Conservation (phyloP, 139 green algal species). For the Coelastrella sp. region DNA sequence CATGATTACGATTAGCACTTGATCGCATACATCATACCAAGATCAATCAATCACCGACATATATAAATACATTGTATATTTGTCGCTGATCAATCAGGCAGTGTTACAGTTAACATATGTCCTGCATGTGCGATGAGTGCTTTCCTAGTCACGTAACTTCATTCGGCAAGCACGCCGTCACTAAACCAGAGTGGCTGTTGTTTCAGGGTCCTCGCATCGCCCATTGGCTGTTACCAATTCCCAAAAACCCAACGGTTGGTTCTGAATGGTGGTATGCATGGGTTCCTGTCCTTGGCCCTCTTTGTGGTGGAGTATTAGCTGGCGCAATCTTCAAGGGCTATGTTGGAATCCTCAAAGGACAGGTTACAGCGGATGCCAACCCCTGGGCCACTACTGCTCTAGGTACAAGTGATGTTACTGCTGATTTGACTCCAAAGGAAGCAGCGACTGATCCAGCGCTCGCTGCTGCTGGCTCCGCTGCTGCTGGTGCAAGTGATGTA, state of each 20-base stretch:
- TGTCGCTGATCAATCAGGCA: too few relatives aligned
- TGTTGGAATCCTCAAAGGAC: constrained; percentile 28
- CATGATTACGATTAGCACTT: too few relatives aligned
- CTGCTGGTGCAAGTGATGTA: neutral
- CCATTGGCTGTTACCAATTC: constrained; percentile 47
- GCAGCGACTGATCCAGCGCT: neutral
- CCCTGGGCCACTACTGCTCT: constrained; percentile 43
- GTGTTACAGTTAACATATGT: too few relatives aligned
- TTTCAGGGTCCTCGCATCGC: constrained; percentile 43
- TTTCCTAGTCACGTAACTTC: too few relatives aligned
- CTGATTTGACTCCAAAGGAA: neutral
- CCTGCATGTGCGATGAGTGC: too few relatives aligned
- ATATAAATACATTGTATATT: too few relatives aligned
- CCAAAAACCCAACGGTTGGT: constrained; percentile 29
- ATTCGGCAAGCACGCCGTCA: too few relatives aligned
- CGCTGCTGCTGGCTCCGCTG: neutral
- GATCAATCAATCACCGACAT: too few relatives aligned
- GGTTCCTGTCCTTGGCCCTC: constrained; percentile 35
- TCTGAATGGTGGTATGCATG: constrained; percentile 48
- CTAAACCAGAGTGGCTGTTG: neutral
- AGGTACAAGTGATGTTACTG: constrained; percentile 4
- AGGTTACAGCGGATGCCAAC: constrained; percentile 32
- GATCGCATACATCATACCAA: too few relatives aligned
- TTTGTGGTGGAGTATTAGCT: constrained; percentile 23
- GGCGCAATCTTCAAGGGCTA: constrained; percentile 33